Conservation (phyloP, 192 early-diverging fungal species). For the Entomortierella parvispora region DNA sequence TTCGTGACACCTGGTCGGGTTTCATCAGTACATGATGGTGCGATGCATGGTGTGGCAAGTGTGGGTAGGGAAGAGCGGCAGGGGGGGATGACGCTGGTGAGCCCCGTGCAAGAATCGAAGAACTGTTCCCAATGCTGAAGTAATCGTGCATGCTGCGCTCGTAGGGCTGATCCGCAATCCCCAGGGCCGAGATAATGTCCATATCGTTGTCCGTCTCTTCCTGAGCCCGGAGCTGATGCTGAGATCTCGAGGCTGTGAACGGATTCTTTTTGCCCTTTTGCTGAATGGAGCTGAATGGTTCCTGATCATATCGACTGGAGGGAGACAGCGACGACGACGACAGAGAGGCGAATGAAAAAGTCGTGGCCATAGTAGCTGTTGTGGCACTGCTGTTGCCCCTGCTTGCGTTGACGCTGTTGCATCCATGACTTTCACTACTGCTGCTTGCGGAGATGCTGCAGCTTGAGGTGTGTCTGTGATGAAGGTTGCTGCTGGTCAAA, state of each 20-base stretch:
- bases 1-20: background rate
- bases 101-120: background rate
- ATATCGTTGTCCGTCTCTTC: constrained; percentile 33
- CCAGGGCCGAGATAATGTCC: constrained; percentile 44
- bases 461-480: no score
- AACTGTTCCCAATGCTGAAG: constrained; percentile 13
- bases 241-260: no score
- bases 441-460: no score
- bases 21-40: background rate
- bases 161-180: constrained; percentile 26
- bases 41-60: constrained; percentile 6
- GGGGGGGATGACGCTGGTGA: background rate
- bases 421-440: no score
- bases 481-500: no score
- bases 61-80: background rate
- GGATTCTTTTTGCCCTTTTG: background rate
- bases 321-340: background rate
- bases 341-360: background rate
- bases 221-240: constrained; percentile 13
- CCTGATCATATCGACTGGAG: constrained; percentile 4
- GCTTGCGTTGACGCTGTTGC: no score
- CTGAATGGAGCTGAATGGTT: constrained; percentile 14
- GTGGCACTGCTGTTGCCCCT: background rate
- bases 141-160: constrained; percentile 19
- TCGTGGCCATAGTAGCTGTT: background rate